Conservation (phyloP, 129 eudicot genomes). For the Deinandra increscens region DNA sequence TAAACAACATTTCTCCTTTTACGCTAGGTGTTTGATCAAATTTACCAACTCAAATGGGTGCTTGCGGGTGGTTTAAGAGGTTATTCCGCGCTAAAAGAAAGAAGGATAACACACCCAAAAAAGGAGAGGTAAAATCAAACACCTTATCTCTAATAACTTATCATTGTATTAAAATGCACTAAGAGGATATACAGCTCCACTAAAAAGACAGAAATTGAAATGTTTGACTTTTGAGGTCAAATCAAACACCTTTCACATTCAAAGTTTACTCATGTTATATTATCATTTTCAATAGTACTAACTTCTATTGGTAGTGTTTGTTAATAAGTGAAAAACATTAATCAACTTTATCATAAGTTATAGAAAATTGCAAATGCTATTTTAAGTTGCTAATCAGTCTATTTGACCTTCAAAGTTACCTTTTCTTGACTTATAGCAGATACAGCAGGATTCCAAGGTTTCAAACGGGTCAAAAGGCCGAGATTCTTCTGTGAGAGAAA, state of each 20-base stretch:
- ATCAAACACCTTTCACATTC: neutral
- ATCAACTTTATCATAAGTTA: neutral
- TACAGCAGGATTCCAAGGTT: slow-evolving; percentile 22
- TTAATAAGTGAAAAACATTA: neutral
- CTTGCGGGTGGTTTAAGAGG: slow-evolving; percentile 47
- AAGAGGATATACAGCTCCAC: neutral
- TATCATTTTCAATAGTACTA: neutral
- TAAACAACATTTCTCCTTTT: neutral
- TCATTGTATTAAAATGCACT: neutral
- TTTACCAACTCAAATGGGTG: slow-evolving; percentile 32
- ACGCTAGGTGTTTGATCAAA: slow-evolving; percentile 27
- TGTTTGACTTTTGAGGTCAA: slow-evolving; percentile 22
- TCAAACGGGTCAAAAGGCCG: slow-evolving; percentile 30
- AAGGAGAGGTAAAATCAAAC: slow-evolving; percentile 29
- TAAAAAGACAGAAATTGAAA: neutral
- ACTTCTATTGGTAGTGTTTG: neutral
- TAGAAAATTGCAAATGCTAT: neutral
- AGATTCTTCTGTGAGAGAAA: slow-evolving; percentile 27
- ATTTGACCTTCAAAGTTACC: slow-evolving; percentile 14
- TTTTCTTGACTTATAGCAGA: neutral
- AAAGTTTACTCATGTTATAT: neutral
- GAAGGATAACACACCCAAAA: slow-evolving; percentile 32
- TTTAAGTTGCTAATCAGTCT: neutral
- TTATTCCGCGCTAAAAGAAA: slow-evolving; percentile 32
- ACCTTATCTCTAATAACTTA: neutral